phyloP scores from a whole-genome alignment of 352 stramenopile genomes.

The Hyaloperonospora arabidopsidis region DNA sequence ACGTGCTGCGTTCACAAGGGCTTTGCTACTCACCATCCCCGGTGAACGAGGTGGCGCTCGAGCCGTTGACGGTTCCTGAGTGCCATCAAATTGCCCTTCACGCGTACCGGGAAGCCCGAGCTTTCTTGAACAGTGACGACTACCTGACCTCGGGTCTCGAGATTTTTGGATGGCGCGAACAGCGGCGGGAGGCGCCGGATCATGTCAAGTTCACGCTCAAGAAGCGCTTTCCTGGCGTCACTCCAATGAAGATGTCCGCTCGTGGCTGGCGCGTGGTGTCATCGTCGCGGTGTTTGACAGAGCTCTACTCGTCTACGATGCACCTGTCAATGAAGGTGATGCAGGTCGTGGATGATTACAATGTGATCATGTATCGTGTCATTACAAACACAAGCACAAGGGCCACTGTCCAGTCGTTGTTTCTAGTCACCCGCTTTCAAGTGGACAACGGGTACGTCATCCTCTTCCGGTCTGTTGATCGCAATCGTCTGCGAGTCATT shows the following conservation, averaged over 20 bases:
- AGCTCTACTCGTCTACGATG: slow-evolving; percentile 45
- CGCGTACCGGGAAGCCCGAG: slow-evolving; percentile 35
- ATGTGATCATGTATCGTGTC: slow-evolving; percentile 46
- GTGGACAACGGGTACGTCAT: slow-evolving; percentile 33
- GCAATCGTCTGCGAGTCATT: slow-evolving; percentile 12
- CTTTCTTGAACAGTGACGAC: slow-evolving; percentile 36
- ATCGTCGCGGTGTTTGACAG: slow-evolving; percentile 17
- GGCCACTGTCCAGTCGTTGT: slow-evolving; percentile 39
- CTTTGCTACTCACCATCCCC: slow-evolving; percentile 12
- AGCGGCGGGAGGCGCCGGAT: slow-evolving; percentile 28
- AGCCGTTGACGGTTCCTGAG: slow-evolving; percentile 29
- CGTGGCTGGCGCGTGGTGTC: slow-evolving; percentile 38
- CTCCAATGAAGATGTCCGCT: slow-evolving; percentile 23
- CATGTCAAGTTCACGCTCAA: slow-evolving; percentile 50
- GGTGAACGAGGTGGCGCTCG: slow-evolving; percentile 15
- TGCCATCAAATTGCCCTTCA: slow-evolving; percentile 33
- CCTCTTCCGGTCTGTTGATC: slow-evolving; percentile 40
- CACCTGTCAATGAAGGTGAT: slow-evolving; percentile 33
- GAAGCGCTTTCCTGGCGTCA: slow-evolving; percentile 37
- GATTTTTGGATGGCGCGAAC: slow-evolving; percentile 49
- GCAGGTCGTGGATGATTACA: slow-evolving; percentile 54
- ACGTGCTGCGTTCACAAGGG: slow-evolving; percentile 6
- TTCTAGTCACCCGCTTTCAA: slow-evolving; percentile 36
- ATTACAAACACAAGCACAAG: slow-evolving; percentile 25
- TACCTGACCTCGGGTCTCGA: slow-evolving; percentile 38